Evolutionary conservation across 1,284 basidiomycete genomes (phyloP).

Genomic region (Melampsora americana): DNA sequence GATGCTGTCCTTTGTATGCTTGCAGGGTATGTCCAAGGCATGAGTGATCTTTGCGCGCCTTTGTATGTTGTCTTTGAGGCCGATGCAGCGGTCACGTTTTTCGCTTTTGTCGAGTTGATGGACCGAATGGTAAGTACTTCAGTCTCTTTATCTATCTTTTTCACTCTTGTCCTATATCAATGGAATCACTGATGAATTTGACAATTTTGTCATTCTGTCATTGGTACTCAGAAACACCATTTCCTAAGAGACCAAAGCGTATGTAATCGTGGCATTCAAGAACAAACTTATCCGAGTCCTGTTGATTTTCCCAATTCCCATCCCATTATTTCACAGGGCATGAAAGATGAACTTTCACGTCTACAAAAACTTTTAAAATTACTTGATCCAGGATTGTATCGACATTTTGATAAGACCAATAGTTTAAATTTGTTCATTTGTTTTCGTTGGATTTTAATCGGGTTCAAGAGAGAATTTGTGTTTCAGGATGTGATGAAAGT

Average conservation of each 20-base stretch:
- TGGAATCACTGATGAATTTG: too few relatives aligned
- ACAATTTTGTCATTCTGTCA: conserved; percentile 29
- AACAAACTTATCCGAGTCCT: neutral
- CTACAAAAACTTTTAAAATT: conserved; percentile 34
- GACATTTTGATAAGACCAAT: conserved; percentile 72
- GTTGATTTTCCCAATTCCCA: neutral
- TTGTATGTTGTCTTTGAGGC: conserved; percentile 85
- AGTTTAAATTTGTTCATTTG: conserved; percentile 95
- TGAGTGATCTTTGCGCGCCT: conserved; percentile 93
- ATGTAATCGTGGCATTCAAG: neutral
- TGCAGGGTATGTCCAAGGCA: conserved; percentile 85
- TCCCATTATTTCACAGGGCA: conserved; percentile 17
- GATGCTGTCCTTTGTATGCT: conserved; percentile 43
- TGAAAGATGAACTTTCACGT: conserved; percentile 36
- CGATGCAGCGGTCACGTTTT: conserved; percentile 85
- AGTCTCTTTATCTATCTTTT: conserved; percentile 57
- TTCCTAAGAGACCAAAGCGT: conserved; percentile 43
- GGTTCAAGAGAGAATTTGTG: conserved; percentile 27
- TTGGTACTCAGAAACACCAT: conserved; percentile 35
- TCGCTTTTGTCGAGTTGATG: conserved; percentile 95
- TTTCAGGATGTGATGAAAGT: conserved; percentile 65
- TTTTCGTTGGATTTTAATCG: conserved; percentile 68
- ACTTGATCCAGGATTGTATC: conserved; percentile 47
- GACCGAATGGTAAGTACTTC: conserved; percentile 83
- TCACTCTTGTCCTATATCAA: too few relatives aligned